phyloP scores from a whole-genome alignment of 495 filamentous ascomycete genomes.

The Talaromyces adpressus region DNA sequence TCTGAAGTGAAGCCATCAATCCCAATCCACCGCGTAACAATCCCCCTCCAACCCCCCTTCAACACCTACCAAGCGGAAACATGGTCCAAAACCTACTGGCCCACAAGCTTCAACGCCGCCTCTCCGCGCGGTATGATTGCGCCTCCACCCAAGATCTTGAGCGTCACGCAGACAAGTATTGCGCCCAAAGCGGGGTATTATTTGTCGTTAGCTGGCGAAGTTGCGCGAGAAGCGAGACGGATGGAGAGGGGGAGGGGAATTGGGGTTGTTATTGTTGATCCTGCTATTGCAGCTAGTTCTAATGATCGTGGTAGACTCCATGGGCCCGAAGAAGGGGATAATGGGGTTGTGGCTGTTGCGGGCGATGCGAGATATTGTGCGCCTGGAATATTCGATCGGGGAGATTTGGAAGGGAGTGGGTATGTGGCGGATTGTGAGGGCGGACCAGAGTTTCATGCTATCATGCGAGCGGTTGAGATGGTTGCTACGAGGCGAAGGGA shows the following conservation, averaged over 20 bases:
- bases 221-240: conserved; percentile 49
- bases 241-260: conserved; percentile 58
- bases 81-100: conserved; percentile 81
- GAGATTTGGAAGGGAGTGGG: background rate
- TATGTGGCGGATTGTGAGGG: conserved; percentile 27
- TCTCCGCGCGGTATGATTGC: conserved; percentile 37
- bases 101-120: conserved; percentile 78
- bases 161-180: conserved; percentile 51
- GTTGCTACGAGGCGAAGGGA: conserved; percentile 57
- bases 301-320: conserved; percentile 11
- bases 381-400: background rate
- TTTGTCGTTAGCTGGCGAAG: conserved; percentile 59
- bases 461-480: conserved; percentile 82
- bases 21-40: conserved; percentile 41
- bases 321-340: conserved; percentile 18
- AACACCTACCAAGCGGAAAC: conserved; percentile 64
- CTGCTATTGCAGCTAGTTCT: conserved; percentile 22
- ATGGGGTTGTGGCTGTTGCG: conserved; percentile 59
- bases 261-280: conserved; percentile 79
- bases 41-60: conserved; percentile 71
- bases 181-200: conserved; percentile 44
- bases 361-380: conserved; percentile 67
- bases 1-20: conserved; percentile 21
- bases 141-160: conserved; percentile 49
- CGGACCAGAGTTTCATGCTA: conserved; percentile 73